Base-by-base conservation (phyloP, 1,284 basidiomycete genomes). In the Tilletiaria anomala region DNA sequence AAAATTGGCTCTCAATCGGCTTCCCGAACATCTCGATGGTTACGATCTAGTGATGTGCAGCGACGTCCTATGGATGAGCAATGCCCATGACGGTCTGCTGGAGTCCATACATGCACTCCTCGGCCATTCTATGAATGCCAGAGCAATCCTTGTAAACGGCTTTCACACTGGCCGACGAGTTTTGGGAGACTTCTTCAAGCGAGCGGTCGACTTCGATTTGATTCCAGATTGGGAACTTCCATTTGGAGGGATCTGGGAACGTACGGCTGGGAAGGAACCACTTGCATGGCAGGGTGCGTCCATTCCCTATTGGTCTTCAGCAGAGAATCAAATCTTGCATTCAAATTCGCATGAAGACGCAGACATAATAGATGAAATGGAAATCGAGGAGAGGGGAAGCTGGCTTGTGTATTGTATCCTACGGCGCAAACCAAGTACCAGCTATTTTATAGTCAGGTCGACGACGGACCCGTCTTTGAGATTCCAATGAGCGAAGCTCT, bases 401-500 rank as follows among this genome's bases (percentile, higher is more conserved):
- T n/a, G n/a, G n/a, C n/a, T n/a, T n/a, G n/a, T n/a, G n/a, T n/a
- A n/a, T n/a, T n/a, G n/a, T n/a, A n/a, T n/a, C n/a, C n/a, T n/a
- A n/a, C n/a, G n/a, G n/a, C n/a, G n/a, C n/a, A n/a, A n/a, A n/a
- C n/a, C n/a, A n/a, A n/a, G n/a, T n/a, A n/a, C n/a, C n/a, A n/a
- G n/a, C 19, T 6, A 39, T 26, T 39, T 39, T 14, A 64, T 16
- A 23, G 41, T 46, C 14, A 62, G 44, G 18, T 47, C 45, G 3
- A 65, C 50, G 18, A 32, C 35, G 40, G 61, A 60, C 14, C 54
- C 54, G 34, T 63, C 54, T 4, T 41, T 42, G 39, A 65, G 22
- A 31, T 65, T 65, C 58, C 58, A 65, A 36, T 51, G 47, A 8
- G 60, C 63, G 29, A 65, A 40, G 15, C 53, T 57, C 45, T 62